Evolutionary conservation across 345 rosid species (phyloP).

Genomic region (Eucalyptus decipiens): DNA sequence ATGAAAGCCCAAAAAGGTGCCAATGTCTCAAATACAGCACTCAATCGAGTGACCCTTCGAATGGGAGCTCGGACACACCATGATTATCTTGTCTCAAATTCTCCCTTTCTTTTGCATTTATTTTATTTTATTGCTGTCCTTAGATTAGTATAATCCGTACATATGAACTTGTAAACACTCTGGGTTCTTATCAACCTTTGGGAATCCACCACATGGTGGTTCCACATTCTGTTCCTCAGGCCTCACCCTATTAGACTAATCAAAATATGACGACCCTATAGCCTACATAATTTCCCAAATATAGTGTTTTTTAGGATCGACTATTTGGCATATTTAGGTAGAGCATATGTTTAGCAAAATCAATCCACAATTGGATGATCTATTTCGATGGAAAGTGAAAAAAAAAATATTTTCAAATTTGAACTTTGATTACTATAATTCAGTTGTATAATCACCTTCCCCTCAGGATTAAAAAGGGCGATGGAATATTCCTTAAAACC

Average conservation of each 20-base stretch:
- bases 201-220: neutral
- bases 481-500: neutral
- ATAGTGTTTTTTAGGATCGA: neutral
- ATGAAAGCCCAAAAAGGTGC: neutral
- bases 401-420: neutral
- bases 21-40: neutral
- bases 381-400: neutral
- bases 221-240: neutral
- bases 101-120: neutral
- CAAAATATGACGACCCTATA: neutral
- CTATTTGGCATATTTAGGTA: neutral
- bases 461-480: neutral
- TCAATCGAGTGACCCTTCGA: neutral
- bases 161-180: neutral
- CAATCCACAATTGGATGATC: neutral
- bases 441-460: neutral
- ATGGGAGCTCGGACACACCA: neutral
- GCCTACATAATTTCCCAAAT: neutral
- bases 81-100: neutral
- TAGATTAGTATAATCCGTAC: neutral
- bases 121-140: neutral
- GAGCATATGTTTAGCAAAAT: neutral
- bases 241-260: neutral
- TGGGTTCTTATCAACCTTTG: neutral
- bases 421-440: neutral